Evolutionary conservation across 2,329 filamentous ascomycete genomes (phyloP), one percentile per base, ranked within the genome.

Genomic region (Teratosphaeriaceae sp.): DNA sequence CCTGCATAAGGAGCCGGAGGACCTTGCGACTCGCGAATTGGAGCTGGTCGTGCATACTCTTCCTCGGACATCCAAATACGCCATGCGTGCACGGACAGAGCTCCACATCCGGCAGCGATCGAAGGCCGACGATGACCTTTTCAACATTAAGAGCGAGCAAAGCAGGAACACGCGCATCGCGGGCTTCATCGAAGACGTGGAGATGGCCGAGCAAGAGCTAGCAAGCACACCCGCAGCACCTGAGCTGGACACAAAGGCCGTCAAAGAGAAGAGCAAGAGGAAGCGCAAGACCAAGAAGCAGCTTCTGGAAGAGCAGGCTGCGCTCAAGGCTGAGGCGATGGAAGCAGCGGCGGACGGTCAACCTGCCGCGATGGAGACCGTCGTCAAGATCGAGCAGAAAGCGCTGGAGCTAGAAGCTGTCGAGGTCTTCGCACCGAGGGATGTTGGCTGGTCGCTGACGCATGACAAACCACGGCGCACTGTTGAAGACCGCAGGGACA

Each of bases 111-210:
- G 85, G 39, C 92, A 94, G 64, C 80, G 86, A 38, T 84, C 83
- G 55, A 90, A 88, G 68, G 88, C 87, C 60, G 85, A 89, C 45
- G 85, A 90, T 54, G 85, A 88, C 54, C 71, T 90, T 4, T 88
- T 88, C 58, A 80, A 78, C 12, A 71, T 84, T 34, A 76, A 74
- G 61, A 68, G 72, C 31, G 66, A 72, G 19, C 69, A 41, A 15
- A 48, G n/a, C n/a, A n/a, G 75, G 12, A 71, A 75, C 39, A 75
- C 80, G 42, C 36, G 47, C 13, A 40, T 44, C 19, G 44, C 44
- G 20, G 50, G 45, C 7, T 36, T 26, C 19, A 46, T 46, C 22
- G 57, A 57, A 19, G 57, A 56, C 30, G 55, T 61, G n/a, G 54
- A 63, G 27, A 42, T 41, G 16, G 34, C 38, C 5, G 52, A 48